Percentiles rank a stretch among this genome's conserved stretches.
Conservation (phyloP, 2,329 filamentous ascomycete genomes). For the Pestalotiopsis sp. region DNA sequence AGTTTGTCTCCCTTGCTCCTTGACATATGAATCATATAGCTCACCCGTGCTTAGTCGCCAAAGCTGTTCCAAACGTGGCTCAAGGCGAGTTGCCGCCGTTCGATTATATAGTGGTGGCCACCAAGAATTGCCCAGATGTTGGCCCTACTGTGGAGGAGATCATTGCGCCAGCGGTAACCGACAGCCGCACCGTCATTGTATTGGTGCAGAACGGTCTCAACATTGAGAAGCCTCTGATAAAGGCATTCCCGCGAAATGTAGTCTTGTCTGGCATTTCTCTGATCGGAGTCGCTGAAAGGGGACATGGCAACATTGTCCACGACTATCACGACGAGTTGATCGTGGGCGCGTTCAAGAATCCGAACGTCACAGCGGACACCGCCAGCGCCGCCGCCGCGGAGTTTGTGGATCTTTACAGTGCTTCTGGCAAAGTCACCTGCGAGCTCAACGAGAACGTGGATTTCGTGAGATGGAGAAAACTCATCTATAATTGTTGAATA, state of each 20-base stretch:
- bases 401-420: constrained; percentile 51
- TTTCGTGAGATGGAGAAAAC: constrained; percentile 49
- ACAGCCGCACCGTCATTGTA: constrained; percentile 53
- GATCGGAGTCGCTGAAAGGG: constrained; percentile 52
- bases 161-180: constrained; percentile 53
- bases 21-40: neutral
- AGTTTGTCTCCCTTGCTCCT: constrained; percentile 4
- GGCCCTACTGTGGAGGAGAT: constrained; percentile 49
- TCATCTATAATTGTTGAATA: too few species aligned
- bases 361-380: constrained; percentile 21
- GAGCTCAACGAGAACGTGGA: constrained; percentile 45
- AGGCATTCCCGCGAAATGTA: constrained; percentile 51
- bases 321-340: constrained; percentile 51
- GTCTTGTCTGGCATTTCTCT: constrained; percentile 55
- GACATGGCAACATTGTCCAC: constrained; percentile 52
- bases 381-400: constrained; percentile 35
- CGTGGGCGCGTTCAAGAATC: constrained; percentile 50
- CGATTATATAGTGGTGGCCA: constrained; percentile 59
- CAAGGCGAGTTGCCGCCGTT: constrained; percentile 38
- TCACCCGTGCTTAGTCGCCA: constrained; percentile 38
- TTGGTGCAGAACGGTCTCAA: constrained; percentile 67
- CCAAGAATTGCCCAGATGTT: constrained; percentile 61
- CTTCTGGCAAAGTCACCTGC: constrained; percentile 42
- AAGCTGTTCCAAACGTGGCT: constrained; percentile 47
- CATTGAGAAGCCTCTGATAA: constrained; percentile 59